phyloP scores from a whole-genome alignment of 805 yeast genomes.

The Trichomonascus vanleenenianus region DNA sequence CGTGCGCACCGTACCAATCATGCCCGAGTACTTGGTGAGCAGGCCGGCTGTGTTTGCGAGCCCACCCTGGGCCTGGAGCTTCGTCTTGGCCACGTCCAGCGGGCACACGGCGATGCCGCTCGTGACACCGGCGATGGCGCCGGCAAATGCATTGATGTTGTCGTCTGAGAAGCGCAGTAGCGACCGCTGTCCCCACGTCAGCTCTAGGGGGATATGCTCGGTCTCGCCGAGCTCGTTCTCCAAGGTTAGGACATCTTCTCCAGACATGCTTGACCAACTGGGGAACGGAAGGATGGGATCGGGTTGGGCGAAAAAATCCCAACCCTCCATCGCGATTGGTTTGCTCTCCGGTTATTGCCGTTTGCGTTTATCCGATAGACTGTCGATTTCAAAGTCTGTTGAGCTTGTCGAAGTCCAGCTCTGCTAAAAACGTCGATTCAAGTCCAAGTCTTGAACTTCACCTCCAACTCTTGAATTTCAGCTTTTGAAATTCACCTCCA shows the following conservation, averaged over 20 bases:
- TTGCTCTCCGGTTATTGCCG: too few relatives aligned
- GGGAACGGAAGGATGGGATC: too few relatives aligned
- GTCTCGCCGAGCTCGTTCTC: neutral
- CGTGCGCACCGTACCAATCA: conserved; percentile 48
- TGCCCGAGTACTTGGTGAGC: conserved; percentile 17
- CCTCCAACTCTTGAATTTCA: too few relatives aligned
- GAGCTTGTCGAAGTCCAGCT: too few relatives aligned
- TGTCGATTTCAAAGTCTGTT: too few relatives aligned
- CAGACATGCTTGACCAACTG: conserved; percentile 1
- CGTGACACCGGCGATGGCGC: conserved; percentile 88
- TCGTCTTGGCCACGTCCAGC: conserved; percentile 88
- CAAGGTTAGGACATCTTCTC: conserved; percentile 3
- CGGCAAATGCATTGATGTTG: conserved; percentile 65
- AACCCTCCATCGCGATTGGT: too few relatives aligned
- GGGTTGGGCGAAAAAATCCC: too few relatives aligned
- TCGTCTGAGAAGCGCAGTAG: conserved; percentile 16
- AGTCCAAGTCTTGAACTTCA: too few relatives aligned
- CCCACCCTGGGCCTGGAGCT: conserved; percentile 86
- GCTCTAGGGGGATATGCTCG: neutral
- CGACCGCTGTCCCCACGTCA: neutral
- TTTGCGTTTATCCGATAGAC: too few relatives aligned
- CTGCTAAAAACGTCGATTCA: too few relatives aligned
- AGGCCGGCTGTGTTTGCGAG: conserved; percentile 17
- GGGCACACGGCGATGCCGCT: conserved; percentile 93
- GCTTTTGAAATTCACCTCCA: too few relatives aligned